phyloP scores from a whole-genome alignment of 305 asterid genomes.

The Ajuga reptans region DNA sequence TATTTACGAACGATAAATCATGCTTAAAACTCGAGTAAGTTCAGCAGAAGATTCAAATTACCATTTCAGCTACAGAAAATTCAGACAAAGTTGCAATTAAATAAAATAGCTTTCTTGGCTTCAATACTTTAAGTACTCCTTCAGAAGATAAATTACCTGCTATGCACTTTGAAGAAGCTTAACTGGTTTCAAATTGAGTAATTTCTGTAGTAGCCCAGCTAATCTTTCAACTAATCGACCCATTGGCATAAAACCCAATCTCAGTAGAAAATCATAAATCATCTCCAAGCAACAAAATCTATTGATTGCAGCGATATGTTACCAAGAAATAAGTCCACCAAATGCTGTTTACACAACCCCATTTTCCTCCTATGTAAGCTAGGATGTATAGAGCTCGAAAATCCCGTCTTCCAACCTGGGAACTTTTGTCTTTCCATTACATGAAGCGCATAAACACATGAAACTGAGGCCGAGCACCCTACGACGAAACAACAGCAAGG shows the following conservation, averaged over 20 bases:
- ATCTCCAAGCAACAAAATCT: slow-evolving; percentile 53
- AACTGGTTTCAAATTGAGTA: background rate
- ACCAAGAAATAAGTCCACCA: slow-evolving; percentile 46
- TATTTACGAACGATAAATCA: background rate
- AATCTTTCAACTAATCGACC: background rate
- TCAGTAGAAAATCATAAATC: slow-evolving; percentile 17
- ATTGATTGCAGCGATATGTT: slow-evolving; percentile 43
- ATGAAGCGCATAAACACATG: slow-evolving; percentile 59
- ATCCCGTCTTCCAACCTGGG: slow-evolving; percentile 94
- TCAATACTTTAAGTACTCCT: background rate
- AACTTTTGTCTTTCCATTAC: slow-evolving; percentile 85
- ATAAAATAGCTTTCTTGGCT: background rate
- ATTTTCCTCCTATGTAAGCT: slow-evolving; percentile 60
- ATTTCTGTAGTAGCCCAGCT: background rate
- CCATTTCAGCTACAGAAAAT: background rate
- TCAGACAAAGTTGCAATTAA: background rate
- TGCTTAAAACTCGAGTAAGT: background rate
- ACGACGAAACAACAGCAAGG: slow-evolving; percentile 66
- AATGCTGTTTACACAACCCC: slow-evolving; percentile 74
- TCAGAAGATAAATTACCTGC: background rate
- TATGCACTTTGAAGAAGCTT: background rate
- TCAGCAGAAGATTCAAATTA: background rate
- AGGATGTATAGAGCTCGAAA: slow-evolving; percentile 61
- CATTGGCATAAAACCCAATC: background rate
- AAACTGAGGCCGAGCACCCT: slow-evolving; percentile 54